Conservation (phyloP, 768 basidiomycete genomes). For the Kwoniella mangroviensis region DNA sequence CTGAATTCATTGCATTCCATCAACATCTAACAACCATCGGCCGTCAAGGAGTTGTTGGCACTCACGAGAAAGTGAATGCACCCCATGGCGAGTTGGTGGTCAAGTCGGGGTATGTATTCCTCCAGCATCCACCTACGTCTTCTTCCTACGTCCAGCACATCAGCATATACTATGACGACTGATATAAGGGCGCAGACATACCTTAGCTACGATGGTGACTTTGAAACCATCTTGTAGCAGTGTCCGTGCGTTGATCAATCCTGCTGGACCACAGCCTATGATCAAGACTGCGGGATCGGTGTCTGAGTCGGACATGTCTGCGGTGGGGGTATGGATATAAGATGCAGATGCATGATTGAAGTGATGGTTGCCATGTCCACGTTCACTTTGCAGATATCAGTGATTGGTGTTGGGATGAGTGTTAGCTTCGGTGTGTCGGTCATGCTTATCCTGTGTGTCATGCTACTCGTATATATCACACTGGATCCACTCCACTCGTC, state of each 20-base stretch:
- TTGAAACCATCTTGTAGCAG: slow-evolving; percentile 17
- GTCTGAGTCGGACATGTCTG: background rate
- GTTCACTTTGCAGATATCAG: no score
- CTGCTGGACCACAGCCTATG: slow-evolving; percentile 18
- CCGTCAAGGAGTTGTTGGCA: background rate
- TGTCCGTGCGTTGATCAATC: slow-evolving; percentile 20
- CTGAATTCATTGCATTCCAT: background rate
- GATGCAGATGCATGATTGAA: background rate
- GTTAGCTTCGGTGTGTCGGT: background rate
- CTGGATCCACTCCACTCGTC: background rate
- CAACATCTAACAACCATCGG: no score
- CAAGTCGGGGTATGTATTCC: slow-evolving; percentile 18
- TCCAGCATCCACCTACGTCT: slow-evolving; percentile 20
- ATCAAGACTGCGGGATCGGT: slow-evolving; percentile 2
- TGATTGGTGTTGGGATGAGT: background rate
- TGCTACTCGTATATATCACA: background rate
- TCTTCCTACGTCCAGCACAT: slow-evolving; percentile 1
- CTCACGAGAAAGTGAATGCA: slow-evolving; percentile 24
- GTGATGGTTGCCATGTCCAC: no score
- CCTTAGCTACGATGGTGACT: slow-evolving; percentile 20
- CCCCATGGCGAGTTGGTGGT: slow-evolving; percentile 26
- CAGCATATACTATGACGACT: background rate
- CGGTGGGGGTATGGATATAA: background rate
- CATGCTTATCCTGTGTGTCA: background rate
- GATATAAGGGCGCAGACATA: background rate